phyloP scores from a whole-genome alignment of 371 early-diverging fungal genomes.

The Mucor racemosus region DNA sequence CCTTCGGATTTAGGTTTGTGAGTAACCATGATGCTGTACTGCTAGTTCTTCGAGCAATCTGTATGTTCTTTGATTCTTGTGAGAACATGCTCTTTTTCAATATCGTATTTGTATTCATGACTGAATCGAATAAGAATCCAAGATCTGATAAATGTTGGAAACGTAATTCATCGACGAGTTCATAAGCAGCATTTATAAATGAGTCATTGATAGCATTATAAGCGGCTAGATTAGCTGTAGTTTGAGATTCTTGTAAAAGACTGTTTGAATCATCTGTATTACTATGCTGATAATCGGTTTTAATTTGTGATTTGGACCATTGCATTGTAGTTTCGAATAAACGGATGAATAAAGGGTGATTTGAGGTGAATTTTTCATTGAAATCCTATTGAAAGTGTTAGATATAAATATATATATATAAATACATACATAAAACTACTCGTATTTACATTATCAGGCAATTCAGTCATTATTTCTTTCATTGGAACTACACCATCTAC shows the following conservation, averaged over 20 bases:
- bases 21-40: constrained; percentile 16
- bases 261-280: not conserved
- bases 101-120: constrained; percentile 36
- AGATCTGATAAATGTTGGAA: constrained; percentile 30
- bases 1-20: not conserved
- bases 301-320: constrained; percentile 14
- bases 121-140: constrained; percentile 39
- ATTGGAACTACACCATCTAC: constrained; percentile 50
- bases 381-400: not conserved
- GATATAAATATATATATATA: not conserved
- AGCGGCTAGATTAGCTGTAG: not conserved
- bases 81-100: constrained; percentile 23
- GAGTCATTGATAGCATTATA: not conserved
- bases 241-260: not conserved
- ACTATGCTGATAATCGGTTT: not conserved
- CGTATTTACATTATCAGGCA: constrained; percentile 24
- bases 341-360: constrained; percentile 31
- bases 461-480: constrained; percentile 29
- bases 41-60: constrained; percentile 1
- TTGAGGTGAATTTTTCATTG: constrained; percentile 18
- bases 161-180: constrained; percentile 33
- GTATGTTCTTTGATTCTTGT: constrained; percentile 3
- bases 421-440: no score
- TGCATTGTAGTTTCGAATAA: constrained; percentile 30
- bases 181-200: constrained; percentile 37